A percentile compares a stretch with the other conserved stretches of the same genome.
Evolutionary conservation across 108 stramenopile species (phyloP).

Genomic region (Epithemia pelagica): DNA sequence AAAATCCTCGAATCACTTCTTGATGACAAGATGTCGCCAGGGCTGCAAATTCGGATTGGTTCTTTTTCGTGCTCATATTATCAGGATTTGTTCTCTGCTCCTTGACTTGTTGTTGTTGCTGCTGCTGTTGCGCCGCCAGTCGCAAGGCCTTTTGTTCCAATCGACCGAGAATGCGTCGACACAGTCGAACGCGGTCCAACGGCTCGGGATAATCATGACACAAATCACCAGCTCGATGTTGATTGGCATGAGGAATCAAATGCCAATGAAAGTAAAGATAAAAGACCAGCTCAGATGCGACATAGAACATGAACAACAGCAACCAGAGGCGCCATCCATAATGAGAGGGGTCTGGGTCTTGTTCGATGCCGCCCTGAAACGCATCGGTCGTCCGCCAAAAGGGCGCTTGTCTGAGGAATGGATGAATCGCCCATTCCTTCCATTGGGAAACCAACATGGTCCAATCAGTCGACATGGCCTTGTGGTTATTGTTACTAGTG

Average conservation of each 20-base stretch:
- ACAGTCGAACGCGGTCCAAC: slow-evolving; percentile 11
- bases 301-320: background rate
- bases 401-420: too few species aligned
- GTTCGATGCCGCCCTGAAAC: too few species aligned
- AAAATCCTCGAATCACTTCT: slow-evolving; percentile 13
- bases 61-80: background rate
- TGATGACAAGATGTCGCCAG: background rate
- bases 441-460: too few species aligned
- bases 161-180: slow-evolving; percentile 35
- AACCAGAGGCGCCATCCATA: too few species aligned
- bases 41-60: background rate
- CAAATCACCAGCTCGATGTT: slow-evolving; percentile 7
- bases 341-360: too few species aligned
- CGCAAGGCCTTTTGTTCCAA: slow-evolving; percentile 14
- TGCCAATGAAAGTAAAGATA: slow-evolving; percentile 16
- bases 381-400: too few species aligned
- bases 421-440: too few species aligned
- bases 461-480: too few species aligned
- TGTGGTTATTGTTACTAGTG: too few species aligned
- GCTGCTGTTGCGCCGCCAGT: slow-evolving; percentile 13
- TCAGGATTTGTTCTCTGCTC: too few species aligned
- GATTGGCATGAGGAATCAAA: slow-evolving; percentile 27
- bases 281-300: slow-evolving; percentile 8
- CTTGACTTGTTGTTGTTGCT: too few species aligned
- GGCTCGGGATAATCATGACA: slow-evolving; percentile 33